Percentiles rank a stretch among this genome's conserved stretches.
Evolutionary conservation across 1,139 yeast species (phyloP).

Genomic region (Zygotorulaspora mrakii): DNA sequence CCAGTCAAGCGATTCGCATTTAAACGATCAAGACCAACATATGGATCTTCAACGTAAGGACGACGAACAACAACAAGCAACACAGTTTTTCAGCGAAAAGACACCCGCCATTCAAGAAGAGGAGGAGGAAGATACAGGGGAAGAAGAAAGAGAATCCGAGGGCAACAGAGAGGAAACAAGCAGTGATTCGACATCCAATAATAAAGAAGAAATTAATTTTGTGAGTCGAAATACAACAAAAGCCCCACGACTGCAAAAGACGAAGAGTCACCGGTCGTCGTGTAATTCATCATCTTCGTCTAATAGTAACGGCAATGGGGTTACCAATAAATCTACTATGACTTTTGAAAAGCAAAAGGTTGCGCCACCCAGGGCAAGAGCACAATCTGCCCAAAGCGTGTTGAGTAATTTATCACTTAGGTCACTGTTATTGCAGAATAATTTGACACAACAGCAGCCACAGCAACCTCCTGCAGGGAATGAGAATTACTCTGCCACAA

Average conservation of each 20-base stretch:
- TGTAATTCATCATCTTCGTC: conserved; percentile 17
- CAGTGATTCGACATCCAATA: not conserved
- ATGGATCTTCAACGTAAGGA: conserved; percentile 7
- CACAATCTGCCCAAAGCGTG: conserved; percentile 64
- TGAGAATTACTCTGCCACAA: conserved; percentile 8
- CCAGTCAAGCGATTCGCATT: conserved; percentile 22
- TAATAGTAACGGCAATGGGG: conserved; percentile 13
- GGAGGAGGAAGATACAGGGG: conserved; percentile 17
- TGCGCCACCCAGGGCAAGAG: conserved; percentile 48
- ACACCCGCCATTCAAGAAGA: conserved; percentile 21
- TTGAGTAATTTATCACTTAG: conserved; percentile 57
- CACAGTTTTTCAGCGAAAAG: conserved; percentile 8
- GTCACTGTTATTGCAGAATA: conserved; percentile 32
- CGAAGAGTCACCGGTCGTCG: conserved; percentile 11
- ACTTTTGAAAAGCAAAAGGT: conserved; percentile 51
- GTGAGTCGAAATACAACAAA: conserved; percentile 2
- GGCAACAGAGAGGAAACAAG: not conserved
- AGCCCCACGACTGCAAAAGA: conserved; percentile 6
- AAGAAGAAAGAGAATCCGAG: conserved; percentile 4
- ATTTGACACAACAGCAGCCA: conserved; percentile 13
- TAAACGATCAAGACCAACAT: conserved; percentile 2
- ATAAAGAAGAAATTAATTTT: not conserved
- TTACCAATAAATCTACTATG: conserved; percentile 24
- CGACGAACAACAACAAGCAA: conserved; percentile 6
- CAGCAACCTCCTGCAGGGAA: conserved; percentile 14